A percentile compares a stretch with the other conserved stretches of the same genome.
Conservation (phyloP, 208 protist species). For the Sergeia podlipaevii region DNA sequence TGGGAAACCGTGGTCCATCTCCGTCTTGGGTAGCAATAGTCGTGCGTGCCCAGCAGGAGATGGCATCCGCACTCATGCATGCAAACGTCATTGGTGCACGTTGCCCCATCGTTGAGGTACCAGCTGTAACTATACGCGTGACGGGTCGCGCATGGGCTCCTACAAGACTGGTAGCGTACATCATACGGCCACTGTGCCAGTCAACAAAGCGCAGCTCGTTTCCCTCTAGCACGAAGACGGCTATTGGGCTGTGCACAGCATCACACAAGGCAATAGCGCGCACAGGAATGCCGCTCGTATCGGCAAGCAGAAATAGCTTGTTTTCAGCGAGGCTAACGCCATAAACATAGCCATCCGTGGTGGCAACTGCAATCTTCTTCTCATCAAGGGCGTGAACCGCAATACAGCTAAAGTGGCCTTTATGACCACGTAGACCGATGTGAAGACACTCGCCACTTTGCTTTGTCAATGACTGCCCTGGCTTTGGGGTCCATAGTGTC, state of each 20-base stretch:
- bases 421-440: neutral
- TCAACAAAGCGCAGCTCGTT: constrained; percentile 34
- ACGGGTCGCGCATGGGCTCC: constrained; percentile 22
- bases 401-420: constrained; percentile 3
- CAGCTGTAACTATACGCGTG: constrained; percentile 8
- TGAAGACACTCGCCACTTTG: constrained; percentile 16
- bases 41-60: constrained; percentile 35
- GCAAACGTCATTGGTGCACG: constrained; percentile 5
- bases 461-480: neutral
- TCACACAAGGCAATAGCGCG: constrained; percentile 30
- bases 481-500: constrained; percentile 4
- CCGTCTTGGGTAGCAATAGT: neutral
- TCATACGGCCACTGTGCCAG: constrained; percentile 30
- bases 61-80: constrained; percentile 28
- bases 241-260: constrained; percentile 16
- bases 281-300: constrained; percentile 13
- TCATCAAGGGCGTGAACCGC: constrained; percentile 17
- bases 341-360: constrained; percentile 25
- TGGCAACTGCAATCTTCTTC: constrained; percentile 24
- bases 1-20: constrained; percentile 1
- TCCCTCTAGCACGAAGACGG: constrained; percentile 14
- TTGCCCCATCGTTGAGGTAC: neutral
- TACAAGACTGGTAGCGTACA: constrained; percentile 19
- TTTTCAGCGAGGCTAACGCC: constrained; percentile 43
- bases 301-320: constrained; percentile 27